Percentiles rank a stretch among this genome's conserved stretches.
These are phyloP conservation scores for Ophiostoma montium DNA, from an alignment of 2,329 filamentous ascomycete species.

Conservation along the genomic window DNA sequence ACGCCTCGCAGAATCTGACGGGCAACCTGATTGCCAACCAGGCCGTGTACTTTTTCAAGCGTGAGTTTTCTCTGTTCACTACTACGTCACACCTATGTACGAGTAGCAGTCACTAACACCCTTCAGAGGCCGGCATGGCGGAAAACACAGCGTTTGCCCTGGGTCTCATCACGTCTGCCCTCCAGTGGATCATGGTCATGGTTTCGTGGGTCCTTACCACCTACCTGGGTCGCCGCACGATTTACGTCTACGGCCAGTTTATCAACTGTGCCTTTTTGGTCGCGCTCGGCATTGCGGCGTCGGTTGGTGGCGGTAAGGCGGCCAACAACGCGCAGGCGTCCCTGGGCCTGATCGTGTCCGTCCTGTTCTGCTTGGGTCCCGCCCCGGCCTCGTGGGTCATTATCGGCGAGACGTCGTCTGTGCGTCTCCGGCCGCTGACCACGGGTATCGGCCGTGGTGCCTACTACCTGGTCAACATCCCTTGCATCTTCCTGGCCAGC, in stretches of 20 bases:
- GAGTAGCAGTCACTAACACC: not conserved
- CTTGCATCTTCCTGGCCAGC: conserved; percentile 18
- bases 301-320: conserved; percentile 22
- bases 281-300: conserved; percentile 20
- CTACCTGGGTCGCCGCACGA: conserved; percentile 9
- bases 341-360: conserved; percentile 16
- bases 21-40: conserved; percentile 51
- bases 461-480: conserved; percentile 19
- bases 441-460: conserved; percentile 18
- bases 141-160: conserved; percentile 43
- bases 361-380: conserved; percentile 47
- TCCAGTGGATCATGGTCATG: conserved; percentile 49
- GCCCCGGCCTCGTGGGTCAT: conserved; percentile 25
- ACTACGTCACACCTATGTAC: not conserved
- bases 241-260: conserved; percentile 11
- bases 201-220: conserved; percentile 50
- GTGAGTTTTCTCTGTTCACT: not conserved
- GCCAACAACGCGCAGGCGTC: conserved; percentile 16
- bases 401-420: conserved; percentile 25
- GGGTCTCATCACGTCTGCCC: conserved; percentile 49
- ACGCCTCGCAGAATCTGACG: conserved; percentile 45
- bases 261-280: conserved; percentile 12
- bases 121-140: conserved; percentile 41
- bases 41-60: conserved; percentile 44
- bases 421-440: conserved; percentile 20